Evolutionary conservation across 768 basidiomycete species (phyloP).

Genomic region (Lactarius hatsudake): DNA sequence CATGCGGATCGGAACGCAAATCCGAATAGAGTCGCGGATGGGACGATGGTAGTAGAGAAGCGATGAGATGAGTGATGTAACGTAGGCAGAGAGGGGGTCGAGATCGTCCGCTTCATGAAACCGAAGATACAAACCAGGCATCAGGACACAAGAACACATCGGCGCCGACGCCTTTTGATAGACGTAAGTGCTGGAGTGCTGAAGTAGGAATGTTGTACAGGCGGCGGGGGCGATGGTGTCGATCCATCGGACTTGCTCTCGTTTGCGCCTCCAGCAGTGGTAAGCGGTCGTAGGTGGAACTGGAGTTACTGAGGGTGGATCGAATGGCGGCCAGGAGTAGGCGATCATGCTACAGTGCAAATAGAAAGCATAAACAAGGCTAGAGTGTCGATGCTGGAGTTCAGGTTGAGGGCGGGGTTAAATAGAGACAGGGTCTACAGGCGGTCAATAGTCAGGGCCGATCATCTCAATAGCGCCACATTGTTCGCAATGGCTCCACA

Average conservation of each 20-base stretch:
- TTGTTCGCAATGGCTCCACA: slow-evolving; percentile 89
- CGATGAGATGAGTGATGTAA: slow-evolving; percentile 18
- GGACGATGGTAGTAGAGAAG: slow-evolving; percentile 15
- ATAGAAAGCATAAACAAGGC: slow-evolving; percentile 36
- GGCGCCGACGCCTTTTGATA: slow-evolving; percentile 9
- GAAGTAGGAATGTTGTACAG: slow-evolving; percentile 7
- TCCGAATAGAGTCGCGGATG: slow-evolving; percentile 11
- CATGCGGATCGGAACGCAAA: slow-evolving; percentile 19
- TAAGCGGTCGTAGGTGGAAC: background rate
- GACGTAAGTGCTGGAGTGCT: background rate
- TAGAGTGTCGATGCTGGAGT: slow-evolving; percentile 18
- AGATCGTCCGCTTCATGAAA: slow-evolving; percentile 20
- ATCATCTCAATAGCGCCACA: slow-evolving; percentile 90
- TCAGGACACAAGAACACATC: slow-evolving; percentile 17
- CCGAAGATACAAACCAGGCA: slow-evolving; percentile 25
- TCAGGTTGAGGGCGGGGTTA: slow-evolving; percentile 8
- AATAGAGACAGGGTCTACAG: slow-evolving; percentile 5
- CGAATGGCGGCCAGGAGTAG: slow-evolving; percentile 13
- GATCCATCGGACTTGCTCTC: slow-evolving; percentile 11
- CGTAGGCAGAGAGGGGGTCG: slow-evolving; percentile 20
- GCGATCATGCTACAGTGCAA: slow-evolving; percentile 20
- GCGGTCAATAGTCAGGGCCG: slow-evolving; percentile 54
- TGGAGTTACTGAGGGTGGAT: slow-evolving; percentile 14
- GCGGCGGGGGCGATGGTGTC: slow-evolving; percentile 11
- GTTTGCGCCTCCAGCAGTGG: background rate